Evolutionary conservation across 306 rosid species (phyloP).

Genomic region (Phaseolus lunatus): DNA sequence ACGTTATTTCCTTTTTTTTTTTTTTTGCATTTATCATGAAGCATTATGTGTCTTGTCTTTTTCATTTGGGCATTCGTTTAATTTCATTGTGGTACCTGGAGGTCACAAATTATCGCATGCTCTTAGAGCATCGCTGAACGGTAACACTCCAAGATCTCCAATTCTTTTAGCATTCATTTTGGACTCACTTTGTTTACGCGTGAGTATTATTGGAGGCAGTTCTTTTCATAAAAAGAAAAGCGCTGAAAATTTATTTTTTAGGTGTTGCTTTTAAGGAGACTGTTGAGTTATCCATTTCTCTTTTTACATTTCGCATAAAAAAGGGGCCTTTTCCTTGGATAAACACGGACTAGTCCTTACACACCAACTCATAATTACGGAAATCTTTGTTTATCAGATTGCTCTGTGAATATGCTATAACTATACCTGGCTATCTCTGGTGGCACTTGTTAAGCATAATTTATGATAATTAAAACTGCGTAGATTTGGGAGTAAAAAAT

Average conservation of each 20-base stretch:
- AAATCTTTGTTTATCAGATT: no score
- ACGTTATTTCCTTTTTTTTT: background rate
- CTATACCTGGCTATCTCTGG: no score
- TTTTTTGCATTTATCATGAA: slow-evolving; percentile 34
- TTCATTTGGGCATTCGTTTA: background rate
- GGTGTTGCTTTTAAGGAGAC: background rate
- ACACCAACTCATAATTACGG: no score
- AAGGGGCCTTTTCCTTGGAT: background rate
- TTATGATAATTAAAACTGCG: no score
- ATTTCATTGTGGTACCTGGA: background rate
- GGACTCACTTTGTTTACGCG: background rate
- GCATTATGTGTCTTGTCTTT: slow-evolving; percentile 8
- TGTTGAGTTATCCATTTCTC: background rate
- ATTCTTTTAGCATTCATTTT: slow-evolving; percentile 5
- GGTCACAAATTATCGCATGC: background rate
- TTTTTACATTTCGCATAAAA: background rate
- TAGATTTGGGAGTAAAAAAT: no score
- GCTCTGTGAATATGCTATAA: no score
- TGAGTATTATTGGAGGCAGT: background rate
- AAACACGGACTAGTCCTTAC: background rate
- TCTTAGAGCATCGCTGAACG: slow-evolving; percentile 6
- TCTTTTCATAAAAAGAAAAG: background rate
- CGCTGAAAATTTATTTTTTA: background rate
- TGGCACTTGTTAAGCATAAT: no score
- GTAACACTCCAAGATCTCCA: background rate